A percentile compares a stretch with the other conserved stretches of the same genome.
Evolutionary conservation across 2,329 filamentous ascomycete species (phyloP).

Genomic region (Passalora sequoiae): DNA sequence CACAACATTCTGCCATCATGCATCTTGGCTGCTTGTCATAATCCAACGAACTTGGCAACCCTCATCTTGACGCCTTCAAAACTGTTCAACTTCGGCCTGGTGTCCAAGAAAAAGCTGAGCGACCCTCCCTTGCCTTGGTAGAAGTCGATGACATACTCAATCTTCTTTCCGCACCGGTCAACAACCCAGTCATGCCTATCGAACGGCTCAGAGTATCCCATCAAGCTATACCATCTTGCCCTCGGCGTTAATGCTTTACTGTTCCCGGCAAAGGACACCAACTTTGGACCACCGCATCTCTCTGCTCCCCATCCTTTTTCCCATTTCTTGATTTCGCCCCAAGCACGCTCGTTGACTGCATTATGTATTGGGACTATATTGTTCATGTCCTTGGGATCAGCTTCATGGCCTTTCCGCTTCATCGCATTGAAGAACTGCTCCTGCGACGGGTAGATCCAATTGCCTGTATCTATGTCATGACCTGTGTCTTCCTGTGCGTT

Average conservation of each 20-base stretch:
- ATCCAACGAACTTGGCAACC: constrained; percentile 31
- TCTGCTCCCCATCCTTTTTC: constrained; percentile 61
- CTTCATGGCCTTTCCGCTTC: constrained; percentile 79
- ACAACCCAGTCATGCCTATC: constrained; percentile 97
- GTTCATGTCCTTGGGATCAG: constrained; percentile 69
- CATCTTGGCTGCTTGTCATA: constrained; percentile 13
- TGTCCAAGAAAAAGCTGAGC: constrained; percentile 61
- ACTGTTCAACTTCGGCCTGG: constrained; percentile 60
- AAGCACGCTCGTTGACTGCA: constrained; percentile 94
- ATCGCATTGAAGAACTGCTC: constrained; percentile 98
- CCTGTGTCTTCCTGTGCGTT: constrained; percentile 78
- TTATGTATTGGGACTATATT: constrained; percentile 97
- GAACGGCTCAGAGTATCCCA: constrained; percentile 90
- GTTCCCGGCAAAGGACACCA: constrained; percentile 76
- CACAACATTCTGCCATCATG: too few species aligned
- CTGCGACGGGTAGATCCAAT: constrained; percentile 97
- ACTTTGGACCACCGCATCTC: constrained; percentile 70
- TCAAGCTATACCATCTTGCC: constrained; percentile 68
- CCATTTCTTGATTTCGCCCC: constrained; percentile 87
- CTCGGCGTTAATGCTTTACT: constrained; percentile 65
- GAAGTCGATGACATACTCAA: constrained; percentile 98
- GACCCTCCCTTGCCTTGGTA: constrained; percentile 65
- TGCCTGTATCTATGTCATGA: constrained; percentile 63
- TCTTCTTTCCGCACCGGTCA: constrained; percentile 74
- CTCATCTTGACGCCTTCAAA: constrained; percentile 58